Base-by-base conservation (phyloP, 129 eudicot genomes). In the Lactuca saligna region DNA sequence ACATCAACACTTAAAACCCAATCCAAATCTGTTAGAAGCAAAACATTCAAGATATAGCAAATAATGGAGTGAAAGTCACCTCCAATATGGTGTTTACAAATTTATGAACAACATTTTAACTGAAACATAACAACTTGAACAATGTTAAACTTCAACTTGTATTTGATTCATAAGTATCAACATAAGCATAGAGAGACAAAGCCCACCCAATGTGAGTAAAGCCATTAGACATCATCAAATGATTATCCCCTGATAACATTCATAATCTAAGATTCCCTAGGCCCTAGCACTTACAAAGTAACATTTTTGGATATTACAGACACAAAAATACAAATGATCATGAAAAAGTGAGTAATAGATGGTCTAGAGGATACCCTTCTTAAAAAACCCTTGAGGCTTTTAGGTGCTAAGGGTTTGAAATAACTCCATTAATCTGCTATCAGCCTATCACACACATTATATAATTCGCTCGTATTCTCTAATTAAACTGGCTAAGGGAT, bases 391-490 rank as follows among this genome's bases (percentile, higher is more conserved):
- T 44, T 9, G 51, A 44, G 48, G 48, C 11, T 9, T 11, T 17
- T 9, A 61, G 62, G 63, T 7, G 54, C 44, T 17, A 10, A 64
- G 41, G 10, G 7, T 11, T 49, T n/a, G 0, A 39, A 35, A 11
- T 42, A 64, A 64, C 49, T 54, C 57, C 64, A 51, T 73, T 57
- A 72, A 72, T 10, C 61, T 51, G 69, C 63, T 37, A 51, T n/a
- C n/a, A n/a, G n/a, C n/a, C n/a, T n/a, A n/a, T 37, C 42, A 54
- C 63, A 41, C 14, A 35, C 35, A 51, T 14, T n/a, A n/a, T n/a
- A n/a, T n/a, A n/a, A n/a, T n/a, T 25, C 51, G 41, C 70, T 61
- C 70, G 20, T 37, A 20, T 35, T 35, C 29, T 51, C 48, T 53
- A 4, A 54, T 5, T 38, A n/a, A 37, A 55, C 55, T 25, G 48